Base-by-base conservation (phyloP, 2,329 filamentous ascomycete genomes). In the Shiraia bambusicola region DNA sequence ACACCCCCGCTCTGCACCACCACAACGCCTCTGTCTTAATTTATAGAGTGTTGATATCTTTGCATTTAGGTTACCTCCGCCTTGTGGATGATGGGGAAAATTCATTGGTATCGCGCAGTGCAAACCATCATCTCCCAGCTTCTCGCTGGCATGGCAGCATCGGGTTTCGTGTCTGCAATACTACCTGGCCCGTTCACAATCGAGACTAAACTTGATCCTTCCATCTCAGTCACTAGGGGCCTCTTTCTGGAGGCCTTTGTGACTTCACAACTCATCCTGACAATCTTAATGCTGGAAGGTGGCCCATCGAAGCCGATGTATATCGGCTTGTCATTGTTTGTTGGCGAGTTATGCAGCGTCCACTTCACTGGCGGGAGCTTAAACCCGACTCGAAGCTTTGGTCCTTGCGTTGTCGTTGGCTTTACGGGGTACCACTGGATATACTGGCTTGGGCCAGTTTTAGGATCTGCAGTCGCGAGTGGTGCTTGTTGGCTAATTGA, bases 271-370 rank as follows among this genome's bases (percentile, higher is more conserved):
- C 54, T 69, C 11, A 48, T 69, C 15, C 53, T 68, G 13, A 61
- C 60, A 9, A 66, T 69, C 33, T 52, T 67, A 15, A 83, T 87
- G 77, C 71, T 87, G 22, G 83, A 83, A 0, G 78, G 80, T 7
- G 49, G 55, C 15, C 34, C 45, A 11, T 81, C 87, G 58, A 88
- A 88, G 69, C 85, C 86, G 0, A 70, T 88, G 11, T 84, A 82
- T 9, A 87, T 90, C 53, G 87, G 86, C 1, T 66, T 87, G 9
- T 75, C 84, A 0, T 76, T 89, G 42, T 88, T 89, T 65, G 75
- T 87, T 36, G 69, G 72, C 0, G 71, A 80, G 46, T 54, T 81
- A 28, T 68, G 69, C 22, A 74, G 75, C 66, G 71, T 74, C 2
- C 71, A 60, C 56, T 74, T 66, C 44, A 74, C 72, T 1, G 70